A percentile compares a stretch with the other conserved stretches of the same genome.
phyloP scores from a whole-genome alignment of 768 basidiomycete genomes.

The Suillus subaureus region DNA sequence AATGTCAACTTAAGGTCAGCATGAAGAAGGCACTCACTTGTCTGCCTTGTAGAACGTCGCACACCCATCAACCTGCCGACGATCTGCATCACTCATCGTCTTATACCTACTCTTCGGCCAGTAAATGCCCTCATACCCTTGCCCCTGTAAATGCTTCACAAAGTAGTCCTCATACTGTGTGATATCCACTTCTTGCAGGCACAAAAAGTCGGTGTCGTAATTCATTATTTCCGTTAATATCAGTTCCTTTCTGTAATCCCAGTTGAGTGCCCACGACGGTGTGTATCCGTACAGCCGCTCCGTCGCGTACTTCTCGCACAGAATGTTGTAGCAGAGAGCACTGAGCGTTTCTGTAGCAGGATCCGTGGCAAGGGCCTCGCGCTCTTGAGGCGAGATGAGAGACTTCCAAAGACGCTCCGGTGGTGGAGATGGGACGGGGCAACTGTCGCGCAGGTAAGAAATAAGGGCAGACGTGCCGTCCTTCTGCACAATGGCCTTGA shows the following conservation, averaged over 20 bases:
- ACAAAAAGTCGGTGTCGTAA: slow-evolving; percentile 86
- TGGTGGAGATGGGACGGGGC: slow-evolving; percentile 78
- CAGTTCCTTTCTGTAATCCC: slow-evolving; percentile 90
- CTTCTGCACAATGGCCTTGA: slow-evolving; percentile 86
- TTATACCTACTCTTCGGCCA: slow-evolving; percentile 92
- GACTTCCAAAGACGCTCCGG: slow-evolving; percentile 80
- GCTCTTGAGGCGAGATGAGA: slow-evolving; percentile 58
- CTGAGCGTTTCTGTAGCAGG: slow-evolving; percentile 75
- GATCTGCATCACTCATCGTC: slow-evolving; percentile 88
- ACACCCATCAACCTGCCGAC: slow-evolving; percentile 91
- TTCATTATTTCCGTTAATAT: slow-evolving; percentile 84
- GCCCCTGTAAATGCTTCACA: slow-evolving; percentile 63
- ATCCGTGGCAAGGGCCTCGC: slow-evolving; percentile 61
- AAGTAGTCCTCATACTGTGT: slow-evolving; percentile 94
- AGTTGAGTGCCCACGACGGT: slow-evolving; percentile 93
- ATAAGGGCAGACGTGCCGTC: slow-evolving; percentile 93
- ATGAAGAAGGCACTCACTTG: slow-evolving; percentile 57
- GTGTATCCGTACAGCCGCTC: slow-evolving; percentile 93
- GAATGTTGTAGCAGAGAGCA: slow-evolving; percentile 89
- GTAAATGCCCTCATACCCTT: slow-evolving; percentile 89
- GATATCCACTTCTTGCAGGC: slow-evolving; percentile 94
- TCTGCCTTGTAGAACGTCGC: slow-evolving; percentile 92
- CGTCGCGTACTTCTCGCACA: slow-evolving; percentile 90
- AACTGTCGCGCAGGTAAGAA: slow-evolving; percentile 90
- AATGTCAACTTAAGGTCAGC: slow-evolving; percentile 4